A percentile compares a stretch with the other conserved stretches of the same genome.
These are phyloP conservation scores for Penicillium sp. DNA, from an alignment of 2,329 filamentous ascomycete genomes.

Conservation along the genomic window DNA sequence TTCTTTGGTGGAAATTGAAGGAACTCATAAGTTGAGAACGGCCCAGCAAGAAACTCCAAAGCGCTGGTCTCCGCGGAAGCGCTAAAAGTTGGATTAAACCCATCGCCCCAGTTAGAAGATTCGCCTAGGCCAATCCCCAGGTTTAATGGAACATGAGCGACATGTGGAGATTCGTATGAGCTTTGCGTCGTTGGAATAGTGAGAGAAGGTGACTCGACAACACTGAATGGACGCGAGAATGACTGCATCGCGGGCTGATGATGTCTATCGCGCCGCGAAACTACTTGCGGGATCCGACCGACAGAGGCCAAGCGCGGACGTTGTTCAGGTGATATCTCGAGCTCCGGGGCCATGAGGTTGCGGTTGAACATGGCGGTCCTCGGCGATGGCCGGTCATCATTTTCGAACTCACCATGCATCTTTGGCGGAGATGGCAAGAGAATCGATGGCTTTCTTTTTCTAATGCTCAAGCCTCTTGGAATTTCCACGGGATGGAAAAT, in stretches of 20 bases:
- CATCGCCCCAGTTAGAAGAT: slow-evolving; percentile 25
- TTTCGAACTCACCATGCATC: slow-evolving; percentile 32
- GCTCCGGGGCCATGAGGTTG: slow-evolving; percentile 18
- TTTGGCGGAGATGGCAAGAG: slow-evolving; percentile 45
- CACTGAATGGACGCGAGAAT: slow-evolving; percentile 78
- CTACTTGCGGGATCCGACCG: slow-evolving; percentile 79
- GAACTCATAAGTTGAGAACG: slow-evolving; percentile 58
- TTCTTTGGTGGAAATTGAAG: slow-evolving; percentile 71
- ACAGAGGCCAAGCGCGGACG: slow-evolving; percentile 70
- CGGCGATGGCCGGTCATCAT: slow-evolving; percentile 33
- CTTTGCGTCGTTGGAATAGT: slow-evolving; percentile 27
- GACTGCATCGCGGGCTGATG: slow-evolving; percentile 70
- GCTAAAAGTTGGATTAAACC: slow-evolving; percentile 35
- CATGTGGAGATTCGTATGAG: slow-evolving; percentile 24
- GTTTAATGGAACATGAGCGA: slow-evolving; percentile 20
- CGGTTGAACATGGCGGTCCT: slow-evolving; percentile 37
- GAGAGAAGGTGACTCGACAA: slow-evolving; percentile 44
- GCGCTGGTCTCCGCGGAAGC: slow-evolving; percentile 32
- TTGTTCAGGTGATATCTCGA: slow-evolving; percentile 26
- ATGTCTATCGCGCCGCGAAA: slow-evolving; percentile 62
- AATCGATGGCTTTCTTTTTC: slow-evolving; percentile 37
- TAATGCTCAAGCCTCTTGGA: slow-evolving; percentile 31
- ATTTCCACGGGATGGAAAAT: slow-evolving; percentile 22
- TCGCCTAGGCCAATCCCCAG: slow-evolving; percentile 14
- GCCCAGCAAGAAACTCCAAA: slow-evolving; percentile 36